phyloP scores from a whole-genome alignment of 176 grass and related monocot genomes.

The Bothriochloa decipiens region DNA sequence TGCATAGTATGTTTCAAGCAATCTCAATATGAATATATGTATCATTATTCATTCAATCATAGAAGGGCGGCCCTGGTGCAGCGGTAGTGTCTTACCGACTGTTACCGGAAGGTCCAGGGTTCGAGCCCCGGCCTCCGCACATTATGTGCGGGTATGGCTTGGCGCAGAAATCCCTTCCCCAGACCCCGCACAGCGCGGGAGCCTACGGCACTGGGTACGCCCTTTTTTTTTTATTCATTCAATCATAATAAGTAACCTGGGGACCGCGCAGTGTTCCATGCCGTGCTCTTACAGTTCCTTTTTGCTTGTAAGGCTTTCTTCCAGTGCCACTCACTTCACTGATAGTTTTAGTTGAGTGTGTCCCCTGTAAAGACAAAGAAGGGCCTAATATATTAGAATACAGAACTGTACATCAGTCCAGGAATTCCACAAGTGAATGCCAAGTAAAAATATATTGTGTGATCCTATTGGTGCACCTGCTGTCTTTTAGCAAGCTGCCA shows the following conservation, averaged over 20 bases:
- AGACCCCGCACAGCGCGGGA: too few relatives aligned
- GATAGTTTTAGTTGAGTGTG: constrained; percentile 94
- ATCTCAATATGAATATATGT: not conserved
- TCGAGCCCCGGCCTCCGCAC: too few relatives aligned
- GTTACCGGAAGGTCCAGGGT: too few relatives aligned
- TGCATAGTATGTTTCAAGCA: not conserved
- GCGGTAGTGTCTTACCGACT: too few relatives aligned
- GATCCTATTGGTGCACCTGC: constrained; percentile 54
- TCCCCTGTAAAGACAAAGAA: constrained; percentile 61
- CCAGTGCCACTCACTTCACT: constrained; percentile 94
- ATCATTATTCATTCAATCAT: not conserved
- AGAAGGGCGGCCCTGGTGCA: too few relatives aligned
- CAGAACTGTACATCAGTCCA: not conserved
- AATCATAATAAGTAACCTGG: constrained; percentile 57
- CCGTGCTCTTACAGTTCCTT: constrained; percentile 87
- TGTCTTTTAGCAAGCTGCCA: constrained; percentile 99
- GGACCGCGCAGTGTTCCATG: constrained; percentile 87
- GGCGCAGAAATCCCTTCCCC: too few relatives aligned
- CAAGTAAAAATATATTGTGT: constrained; percentile 7
- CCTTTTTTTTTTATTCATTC: not conserved
- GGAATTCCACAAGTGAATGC: not conserved
- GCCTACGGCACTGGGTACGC: too few relatives aligned
- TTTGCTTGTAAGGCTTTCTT: constrained; percentile 86
- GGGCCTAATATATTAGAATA: not conserved
- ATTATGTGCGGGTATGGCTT: too few relatives aligned